Evolutionary conservation across 1,284 basidiomycete species (phyloP), one percentile per base, ranked within the genome.

Genomic region (Chondrostereum purpureum): DNA sequence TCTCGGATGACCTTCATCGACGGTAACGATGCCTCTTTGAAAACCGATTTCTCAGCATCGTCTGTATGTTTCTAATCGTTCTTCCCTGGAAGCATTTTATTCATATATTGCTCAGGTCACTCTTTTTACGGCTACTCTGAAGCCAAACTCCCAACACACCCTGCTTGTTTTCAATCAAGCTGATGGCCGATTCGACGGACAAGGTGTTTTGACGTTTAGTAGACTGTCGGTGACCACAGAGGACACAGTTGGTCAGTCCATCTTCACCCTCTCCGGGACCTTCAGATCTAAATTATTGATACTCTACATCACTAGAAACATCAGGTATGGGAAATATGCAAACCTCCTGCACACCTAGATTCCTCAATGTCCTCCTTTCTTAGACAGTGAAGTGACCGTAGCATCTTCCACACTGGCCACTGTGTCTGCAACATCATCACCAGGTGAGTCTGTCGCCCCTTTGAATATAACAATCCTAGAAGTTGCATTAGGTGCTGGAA

Each of bases 111-210:
- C 11, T 16, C 22, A 61, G 59, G 39, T 46, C 12, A 47, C 48
- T 3, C 49, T 65, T 21, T 62, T 62, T 43, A 52, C 57, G 2
- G 48, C 60, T 31, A 43, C 47, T 10, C 42, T 67, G 24, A 58
- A 66, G 39, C 57, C 60, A 1, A 51, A 49, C 3, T 42, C 31
- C 3, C 33, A 53, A 14, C 65, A 67, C 46, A 48, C 52, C 11
- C 51, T 68, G 18, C 46, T 44, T 11, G 59, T 67, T 2, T 51
- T 58, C 43, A 67, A 67, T 41, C 47, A 64, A 21, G 51, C 54
- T 16, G 59, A 60, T 44, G 42, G 43, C 21, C 37, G 43, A 16
- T 58, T 57, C 43, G 51, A 51, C 21, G 48, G 52, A 24, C 47
- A 47, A 16, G 60, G 63, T 34, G 46, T 57, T 44, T 50, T 66